Evolutionary conservation across 176 grass and related monocot species (phyloP).

Genomic region (Lolium rigidum): DNA sequence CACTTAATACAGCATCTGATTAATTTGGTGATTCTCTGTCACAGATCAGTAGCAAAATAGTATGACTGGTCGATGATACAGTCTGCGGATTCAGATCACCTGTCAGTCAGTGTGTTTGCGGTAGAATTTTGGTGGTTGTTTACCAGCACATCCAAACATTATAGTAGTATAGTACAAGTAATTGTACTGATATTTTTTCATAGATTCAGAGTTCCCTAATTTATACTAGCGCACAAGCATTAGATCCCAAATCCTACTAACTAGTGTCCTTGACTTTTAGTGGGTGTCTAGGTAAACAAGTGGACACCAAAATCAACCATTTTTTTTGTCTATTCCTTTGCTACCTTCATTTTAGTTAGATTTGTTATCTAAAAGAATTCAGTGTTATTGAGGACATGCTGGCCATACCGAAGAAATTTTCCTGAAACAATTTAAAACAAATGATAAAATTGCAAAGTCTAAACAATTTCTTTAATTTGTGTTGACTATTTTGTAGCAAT

Average conservation of each 20-base stretch:
- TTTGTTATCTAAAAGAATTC: constrained; percentile 19
- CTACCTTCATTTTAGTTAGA: not conserved
- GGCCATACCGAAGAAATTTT: not conserved
- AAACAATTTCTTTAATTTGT: not conserved
- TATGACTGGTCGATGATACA: not conserved
- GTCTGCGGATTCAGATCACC: not conserved
- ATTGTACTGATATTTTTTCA: not conserved
- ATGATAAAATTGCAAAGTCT: not conserved
- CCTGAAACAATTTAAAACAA: not conserved
- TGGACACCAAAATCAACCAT: not conserved
- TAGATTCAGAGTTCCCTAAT: not conserved
- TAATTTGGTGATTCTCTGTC: not conserved
- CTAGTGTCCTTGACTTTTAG: not conserved
- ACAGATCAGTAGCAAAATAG: not conserved
- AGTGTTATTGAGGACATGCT: not conserved
- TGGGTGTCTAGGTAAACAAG: not conserved
- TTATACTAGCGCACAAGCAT: not conserved
- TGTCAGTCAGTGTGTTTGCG: not conserved
- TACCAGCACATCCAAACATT: not conserved
- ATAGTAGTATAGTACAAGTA: no score
- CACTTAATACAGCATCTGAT: not conserved
- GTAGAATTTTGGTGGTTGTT: not conserved
- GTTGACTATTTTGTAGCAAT: not conserved
- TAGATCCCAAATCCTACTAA: not conserved
- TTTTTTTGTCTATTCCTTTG: not conserved